Evolutionary conservation across 2,329 filamentous ascomycete species (phyloP), one percentile per base, ranked within the genome.

Genomic region (Aureobasidium sp.): DNA sequence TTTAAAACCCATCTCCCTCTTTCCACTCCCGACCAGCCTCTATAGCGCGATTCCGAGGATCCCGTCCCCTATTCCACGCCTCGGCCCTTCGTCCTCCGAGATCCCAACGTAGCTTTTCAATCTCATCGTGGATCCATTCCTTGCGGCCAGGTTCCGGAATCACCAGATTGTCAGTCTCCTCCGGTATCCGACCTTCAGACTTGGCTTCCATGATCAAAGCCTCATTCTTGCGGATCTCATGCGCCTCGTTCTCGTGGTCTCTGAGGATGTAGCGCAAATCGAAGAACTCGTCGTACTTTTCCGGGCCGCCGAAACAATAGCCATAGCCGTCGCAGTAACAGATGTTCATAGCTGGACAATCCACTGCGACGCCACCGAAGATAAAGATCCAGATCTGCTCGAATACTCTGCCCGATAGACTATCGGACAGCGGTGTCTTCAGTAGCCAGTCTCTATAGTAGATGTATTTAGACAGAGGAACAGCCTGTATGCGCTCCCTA

Each of bases 321-420:
- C 85, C 85, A 55, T 81, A 87, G 6, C 82, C 84, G 64, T 87
- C 84, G 69, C 85, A 87, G 64, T 85, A 84, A 72, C 85, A 87
- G 0, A 80, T 71, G 62, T 81, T 77, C 72, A 84, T 80, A 49
- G 74, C 72, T 0, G 80, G 80, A 66, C 82, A 84, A 58, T 77
- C 75, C 11, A 79, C 70, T 5, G 77, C 74, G 17, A 75, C 64
- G 1, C 79, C 81, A 0, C 82, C 82, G 69, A 86, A 87, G 15
- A 87, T 77, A 63, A 80, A 83, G 63, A 86, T 83, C 84, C 84
- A 87, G 1, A 85, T 72, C 68, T 87, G 86, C 69, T 87, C 84
- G 76, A 83, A 86, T 17, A 86, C 77, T 2, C 84, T 77, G 2
- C 84, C 84, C 14, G 80, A 81, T 22, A 86, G 74, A 45, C 78